Conservation (phyloP, 495 filamentous ascomycete species). For the Penicillium salamii region DNA sequence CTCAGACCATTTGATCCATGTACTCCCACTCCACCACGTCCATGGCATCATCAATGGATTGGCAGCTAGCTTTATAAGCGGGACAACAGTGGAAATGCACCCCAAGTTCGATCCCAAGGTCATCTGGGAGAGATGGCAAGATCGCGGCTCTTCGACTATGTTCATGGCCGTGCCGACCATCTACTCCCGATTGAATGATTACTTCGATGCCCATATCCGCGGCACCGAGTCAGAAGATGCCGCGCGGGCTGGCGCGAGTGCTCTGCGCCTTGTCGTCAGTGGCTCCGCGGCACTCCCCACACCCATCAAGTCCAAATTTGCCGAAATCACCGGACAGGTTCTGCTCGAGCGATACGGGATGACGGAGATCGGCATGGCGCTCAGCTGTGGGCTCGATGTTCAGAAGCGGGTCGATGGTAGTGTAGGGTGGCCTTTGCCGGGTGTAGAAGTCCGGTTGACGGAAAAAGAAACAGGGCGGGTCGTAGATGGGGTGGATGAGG, state of each 20-base stretch:
- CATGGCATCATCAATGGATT: slow-evolving; percentile 46
- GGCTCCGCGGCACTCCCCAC: slow-evolving; percentile 46
- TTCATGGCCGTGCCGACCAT: slow-evolving; percentile 49
- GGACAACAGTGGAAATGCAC: slow-evolving; percentile 43
- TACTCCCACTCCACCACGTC: slow-evolving; percentile 44
- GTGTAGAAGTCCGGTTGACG: slow-evolving; percentile 40
- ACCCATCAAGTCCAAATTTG: slow-evolving; percentile 42
- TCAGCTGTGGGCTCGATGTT: slow-evolving; percentile 40
- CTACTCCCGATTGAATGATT: slow-evolving; percentile 44
- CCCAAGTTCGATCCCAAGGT: slow-evolving; percentile 42
- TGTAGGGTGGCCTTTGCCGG: slow-evolving; percentile 46
- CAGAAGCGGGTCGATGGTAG: slow-evolving; percentile 41
- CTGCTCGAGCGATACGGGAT: slow-evolving; percentile 47
- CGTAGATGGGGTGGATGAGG: slow-evolving; percentile 31
- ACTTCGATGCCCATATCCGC: slow-evolving; percentile 42
- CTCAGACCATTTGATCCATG: slow-evolving; percentile 41
- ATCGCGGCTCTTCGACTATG: slow-evolving; percentile 37
- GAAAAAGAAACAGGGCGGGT: slow-evolving; percentile 38
- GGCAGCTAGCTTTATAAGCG: slow-evolving; percentile 35
- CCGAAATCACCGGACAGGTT: slow-evolving; percentile 38
- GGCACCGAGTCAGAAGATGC: slow-evolving; percentile 34
- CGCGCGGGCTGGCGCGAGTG: slow-evolving; percentile 31
- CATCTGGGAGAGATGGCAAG: slow-evolving; percentile 45
- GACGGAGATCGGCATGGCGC: slow-evolving; percentile 49
- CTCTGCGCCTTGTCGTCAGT: slow-evolving; percentile 38